Conservation (phyloP, 805 yeast genomes). For the Cephaloascus fragrans region DNA sequence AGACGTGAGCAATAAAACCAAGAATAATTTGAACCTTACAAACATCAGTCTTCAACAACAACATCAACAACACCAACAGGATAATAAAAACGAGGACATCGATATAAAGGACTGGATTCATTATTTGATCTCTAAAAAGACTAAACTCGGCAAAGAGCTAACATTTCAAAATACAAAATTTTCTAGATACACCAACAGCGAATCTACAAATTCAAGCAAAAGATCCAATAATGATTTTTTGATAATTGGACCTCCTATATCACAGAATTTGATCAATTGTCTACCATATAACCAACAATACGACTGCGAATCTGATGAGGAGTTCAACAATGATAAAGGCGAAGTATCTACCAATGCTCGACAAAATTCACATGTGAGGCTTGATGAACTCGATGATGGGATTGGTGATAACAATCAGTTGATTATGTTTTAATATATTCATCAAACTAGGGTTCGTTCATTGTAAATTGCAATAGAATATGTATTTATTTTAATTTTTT, state of each 20-base stretch:
- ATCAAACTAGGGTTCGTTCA: too few species aligned
- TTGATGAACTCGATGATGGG: too few species aligned
- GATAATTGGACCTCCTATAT: background rate
- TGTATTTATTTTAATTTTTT: too few species aligned
- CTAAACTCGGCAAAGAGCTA: background rate
- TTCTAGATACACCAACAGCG: background rate
- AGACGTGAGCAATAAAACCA: constrained; percentile 8
- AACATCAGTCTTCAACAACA: too few species aligned
- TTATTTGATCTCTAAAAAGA: background rate
- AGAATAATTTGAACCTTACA: background rate
- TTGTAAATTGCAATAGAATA: too few species aligned
- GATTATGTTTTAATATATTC: too few species aligned
- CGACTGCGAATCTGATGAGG: background rate
- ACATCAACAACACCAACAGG: too few species aligned
- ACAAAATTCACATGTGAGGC: too few species aligned
- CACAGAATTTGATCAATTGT: background rate
- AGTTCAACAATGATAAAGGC: background rate
- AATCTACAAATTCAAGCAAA: background rate
- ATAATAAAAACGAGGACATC: background rate
- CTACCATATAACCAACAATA: background rate
- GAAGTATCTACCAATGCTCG: too few species aligned
- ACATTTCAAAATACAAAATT: background rate
- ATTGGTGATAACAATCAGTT: too few species aligned
- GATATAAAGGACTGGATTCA: background rate
- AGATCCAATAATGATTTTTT: background rate